Percentiles rank a stretch among this genome's conserved stretches.
Conservation (phyloP, 2,329 filamentous ascomycete species). For the Sporothrix protearum region DNA sequence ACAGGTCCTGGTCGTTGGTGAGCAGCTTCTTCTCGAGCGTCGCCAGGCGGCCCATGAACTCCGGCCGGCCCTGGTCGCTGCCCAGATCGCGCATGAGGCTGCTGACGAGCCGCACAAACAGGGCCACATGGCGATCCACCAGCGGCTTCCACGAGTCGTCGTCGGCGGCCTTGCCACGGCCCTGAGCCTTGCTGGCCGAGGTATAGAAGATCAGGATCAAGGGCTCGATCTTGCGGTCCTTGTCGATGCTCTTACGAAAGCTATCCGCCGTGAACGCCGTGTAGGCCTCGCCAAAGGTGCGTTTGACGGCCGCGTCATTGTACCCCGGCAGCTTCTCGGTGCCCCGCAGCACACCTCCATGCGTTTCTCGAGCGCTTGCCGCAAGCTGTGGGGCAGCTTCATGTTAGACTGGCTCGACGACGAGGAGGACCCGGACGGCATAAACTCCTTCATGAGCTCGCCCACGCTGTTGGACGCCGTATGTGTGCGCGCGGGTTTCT, state of each 20-base stretch:
- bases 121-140: slow-evolving; percentile 88
- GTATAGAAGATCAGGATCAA: slow-evolving; percentile 95
- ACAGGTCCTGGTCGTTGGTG: slow-evolving; percentile 87
- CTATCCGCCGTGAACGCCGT: slow-evolving; percentile 85
- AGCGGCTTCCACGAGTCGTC: slow-evolving; percentile 89
- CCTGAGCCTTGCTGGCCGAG: slow-evolving; percentile 82
- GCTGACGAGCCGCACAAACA: slow-evolving; percentile 85
- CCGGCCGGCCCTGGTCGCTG: slow-evolving; percentile 78
- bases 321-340: slow-evolving; percentile 83
- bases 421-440: slow-evolving; percentile 40
- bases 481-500: slow-evolving; percentile 33
- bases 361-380: slow-evolving; percentile 59
- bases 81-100: slow-evolving; percentile 78
- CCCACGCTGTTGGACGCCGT: slow-evolving; percentile 64
- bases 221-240: slow-evolving; percentile 88
- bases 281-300: slow-evolving; percentile 91
- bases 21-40: slow-evolving; percentile 91
- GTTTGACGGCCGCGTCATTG: slow-evolving; percentile 83
- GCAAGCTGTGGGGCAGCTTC: slow-evolving; percentile 58
- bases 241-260: slow-evolving; percentile 88
- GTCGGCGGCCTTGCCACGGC: slow-evolving; percentile 66
- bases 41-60: slow-evolving; percentile 72
- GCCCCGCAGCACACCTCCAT: slow-evolving; percentile 75
- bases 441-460: slow-evolving; percentile 85
- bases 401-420: slow-evolving; percentile 48